phyloP scores from a whole-genome alignment of 805 yeast genomes.

The Nakazawaea ernobii region DNA sequence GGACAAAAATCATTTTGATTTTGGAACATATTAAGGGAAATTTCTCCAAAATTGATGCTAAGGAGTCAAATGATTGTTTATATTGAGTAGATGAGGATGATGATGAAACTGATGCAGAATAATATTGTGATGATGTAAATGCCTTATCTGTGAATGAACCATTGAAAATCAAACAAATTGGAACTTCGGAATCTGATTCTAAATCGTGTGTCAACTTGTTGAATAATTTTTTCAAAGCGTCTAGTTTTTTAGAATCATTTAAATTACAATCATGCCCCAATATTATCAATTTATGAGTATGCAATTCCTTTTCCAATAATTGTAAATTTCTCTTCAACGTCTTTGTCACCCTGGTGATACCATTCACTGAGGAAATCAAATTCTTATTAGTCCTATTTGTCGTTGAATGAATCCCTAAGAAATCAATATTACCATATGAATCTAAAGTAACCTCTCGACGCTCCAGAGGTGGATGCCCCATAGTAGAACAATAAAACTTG shows the following conservation, averaged over 20 bases:
- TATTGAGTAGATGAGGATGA: conserved; percentile 50
- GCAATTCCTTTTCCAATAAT: conserved; percentile 48
- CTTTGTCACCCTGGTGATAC: conserved; percentile 52
- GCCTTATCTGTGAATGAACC: conserved; percentile 79
- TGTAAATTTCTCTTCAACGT: conserved; percentile 49
- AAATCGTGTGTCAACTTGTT: conserved; percentile 44
- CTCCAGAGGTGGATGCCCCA: conserved; percentile 90
- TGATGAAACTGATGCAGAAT: conserved; percentile 42
- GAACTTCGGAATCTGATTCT: conserved; percentile 30
- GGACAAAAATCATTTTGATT: conserved; percentile 66
- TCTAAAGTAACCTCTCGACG: conserved; percentile 59
- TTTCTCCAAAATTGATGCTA: conserved; percentile 59
- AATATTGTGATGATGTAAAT: conserved; percentile 41
- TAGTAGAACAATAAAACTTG: conserved; percentile 65
- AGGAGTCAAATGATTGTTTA: conserved; percentile 63
- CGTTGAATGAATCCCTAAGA: conserved; percentile 22
- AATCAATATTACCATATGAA: conserved; percentile 75
- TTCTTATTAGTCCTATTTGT: conserved; percentile 4
- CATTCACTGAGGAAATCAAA: conserved; percentile 6
- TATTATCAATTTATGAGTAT: conserved; percentile 55
- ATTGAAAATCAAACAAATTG: conserved; percentile 66
- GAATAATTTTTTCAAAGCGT: conserved; percentile 63
- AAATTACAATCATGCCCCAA: conserved; percentile 73
- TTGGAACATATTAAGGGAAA: conserved; percentile 47
- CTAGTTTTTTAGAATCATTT: conserved; percentile 52